Base-by-base conservation (phyloP, 495 filamentous ascomycete genomes). In the Trichoderma erinaceum region DNA sequence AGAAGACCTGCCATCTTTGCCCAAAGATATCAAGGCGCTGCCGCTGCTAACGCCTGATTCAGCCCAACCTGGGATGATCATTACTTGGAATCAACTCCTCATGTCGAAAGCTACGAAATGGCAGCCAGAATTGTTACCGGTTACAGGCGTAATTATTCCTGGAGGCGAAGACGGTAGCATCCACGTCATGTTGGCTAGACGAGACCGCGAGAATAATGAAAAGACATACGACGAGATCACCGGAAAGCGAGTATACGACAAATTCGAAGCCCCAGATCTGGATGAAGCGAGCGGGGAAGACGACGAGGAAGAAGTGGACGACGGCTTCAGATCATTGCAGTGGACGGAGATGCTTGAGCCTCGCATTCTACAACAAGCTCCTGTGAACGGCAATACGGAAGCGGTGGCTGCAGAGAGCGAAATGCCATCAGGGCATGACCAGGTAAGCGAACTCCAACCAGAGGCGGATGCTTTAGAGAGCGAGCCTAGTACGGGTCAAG, bases 41-140 rank as follows among this genome's bases (percentile, higher is more conserved):
- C 79, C 86, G 10, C 69, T 75, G 46, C 77, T 97, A 23, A 73
- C 74, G 4, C 76, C 83, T 58, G 81, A 77, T 3, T 81, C 88
- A 41, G 82, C 85, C 21, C 79, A 81, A 44, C 69, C 79, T 4
- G 91, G 89, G 13, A 87, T 89, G 74, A 80, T 93, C 44, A 86
- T 99, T 69, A 88, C 89, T 2, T 99, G 91, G 84, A 91, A 89
- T 71, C 84, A 91, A 67, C 81, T 91, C 66, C 82, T 87, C 35
- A 84, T 93, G 73, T 92, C 90, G 41, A 87, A 86, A 67, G 86
- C 81, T 15, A 92, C 89, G 11, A 89, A 86, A 32, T 96, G 92
- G 89, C 84, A 91, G 67, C 94, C 94, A 0, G 83, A 82, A 67
- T 79, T 96, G 50, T 83, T 82, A 3, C 88, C 87, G 71, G 81